Percentiles rank a stretch among this genome's conserved stretches.
These are phyloP conservation scores for Phytophthora europaea DNA, from an alignment of 352 stramenopile species.

Conservation along the genomic window DNA sequence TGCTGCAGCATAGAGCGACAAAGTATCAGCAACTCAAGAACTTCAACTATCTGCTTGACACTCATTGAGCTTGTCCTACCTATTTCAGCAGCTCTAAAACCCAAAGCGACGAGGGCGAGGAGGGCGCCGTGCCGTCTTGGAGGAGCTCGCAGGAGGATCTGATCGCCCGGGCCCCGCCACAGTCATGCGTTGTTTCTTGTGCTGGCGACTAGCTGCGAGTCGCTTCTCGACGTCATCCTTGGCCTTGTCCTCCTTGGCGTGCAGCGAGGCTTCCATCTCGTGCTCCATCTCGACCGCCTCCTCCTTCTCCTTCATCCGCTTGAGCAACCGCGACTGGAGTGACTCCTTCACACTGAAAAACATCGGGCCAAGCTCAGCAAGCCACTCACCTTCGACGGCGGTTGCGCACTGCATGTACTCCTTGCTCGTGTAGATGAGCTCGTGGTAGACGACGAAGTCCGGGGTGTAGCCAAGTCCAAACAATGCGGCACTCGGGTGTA, in stretches of 20 bases:
- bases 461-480: constrained; percentile 99
- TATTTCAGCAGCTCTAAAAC: constrained; percentile 46
- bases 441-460: constrained; percentile 99
- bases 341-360: constrained; percentile 99
- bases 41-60: neutral
- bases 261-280: constrained; percentile 71
- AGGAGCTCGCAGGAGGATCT: constrained; percentile 33
- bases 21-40: neutral
- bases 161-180: constrained; percentile 66
- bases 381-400: constrained; percentile 99
- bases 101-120: constrained; percentile 77
- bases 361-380: constrained; percentile 99
- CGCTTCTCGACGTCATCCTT: constrained; percentile 29
- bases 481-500: constrained; percentile 98
- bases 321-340: constrained; percentile 93
- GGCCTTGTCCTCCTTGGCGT: constrained; percentile 31
- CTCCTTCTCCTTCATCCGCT: constrained; percentile 90
- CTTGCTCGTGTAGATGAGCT: constrained; percentile 99
- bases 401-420: constrained; percentile 99
- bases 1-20: neutral
- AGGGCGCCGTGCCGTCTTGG: constrained; percentile 64
- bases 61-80: neutral
- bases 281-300: constrained; percentile 82
- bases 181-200: constrained; percentile 73
- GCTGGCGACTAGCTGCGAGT: constrained; percentile 29